Evolutionary conservation across 345 rosid species (phyloP).

Genomic region (Citrus mangshanensis): DNA sequence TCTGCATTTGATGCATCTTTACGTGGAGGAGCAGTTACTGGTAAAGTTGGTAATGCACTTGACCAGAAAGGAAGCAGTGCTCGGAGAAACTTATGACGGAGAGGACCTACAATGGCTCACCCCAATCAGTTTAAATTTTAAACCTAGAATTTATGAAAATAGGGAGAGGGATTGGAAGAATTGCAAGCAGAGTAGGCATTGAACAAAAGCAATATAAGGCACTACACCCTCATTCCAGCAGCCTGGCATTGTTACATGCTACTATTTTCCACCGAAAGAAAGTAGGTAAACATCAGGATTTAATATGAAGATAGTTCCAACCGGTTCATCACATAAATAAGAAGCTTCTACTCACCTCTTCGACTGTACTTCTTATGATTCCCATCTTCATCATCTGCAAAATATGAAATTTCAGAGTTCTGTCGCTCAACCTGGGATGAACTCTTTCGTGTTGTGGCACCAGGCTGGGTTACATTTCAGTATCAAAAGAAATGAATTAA

Average conservation of each 20-base stretch:
- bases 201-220: neutral
- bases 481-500: slow-evolving; percentile 13
- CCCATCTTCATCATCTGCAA: slow-evolving; percentile 95
- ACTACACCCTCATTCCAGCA: neutral
- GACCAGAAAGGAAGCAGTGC: slow-evolving; percentile 99
- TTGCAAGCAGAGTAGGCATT: neutral
- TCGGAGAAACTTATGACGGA: slow-evolving; percentile 83
- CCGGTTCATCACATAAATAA: neutral
- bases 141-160: neutral
- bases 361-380: slow-evolving; percentile 76
- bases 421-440: slow-evolving; percentile 66
- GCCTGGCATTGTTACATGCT: neutral
- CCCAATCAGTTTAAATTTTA: slow-evolving; percentile 6
- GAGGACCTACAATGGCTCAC: slow-evolving; percentile 54
- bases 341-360: slow-evolving; percentile 60
- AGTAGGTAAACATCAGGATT: neutral
- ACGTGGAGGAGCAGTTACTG: slow-evolving; percentile 93
- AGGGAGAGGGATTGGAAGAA: neutral
- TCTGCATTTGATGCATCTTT: slow-evolving; percentile 66
- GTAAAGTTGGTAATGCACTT: slow-evolving; percentile 90
- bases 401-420: slow-evolving; percentile 72
- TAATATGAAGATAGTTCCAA: neutral
- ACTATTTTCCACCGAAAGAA: neutral
- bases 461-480: slow-evolving; percentile 48
- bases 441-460: slow-evolving; percentile 84